Percentiles rank a stretch among this genome's conserved stretches.
These are phyloP conservation scores for Eimeria tenella DNA, from an alignment of 169 alveolate genomes.

Conservation along the genomic window DNA sequence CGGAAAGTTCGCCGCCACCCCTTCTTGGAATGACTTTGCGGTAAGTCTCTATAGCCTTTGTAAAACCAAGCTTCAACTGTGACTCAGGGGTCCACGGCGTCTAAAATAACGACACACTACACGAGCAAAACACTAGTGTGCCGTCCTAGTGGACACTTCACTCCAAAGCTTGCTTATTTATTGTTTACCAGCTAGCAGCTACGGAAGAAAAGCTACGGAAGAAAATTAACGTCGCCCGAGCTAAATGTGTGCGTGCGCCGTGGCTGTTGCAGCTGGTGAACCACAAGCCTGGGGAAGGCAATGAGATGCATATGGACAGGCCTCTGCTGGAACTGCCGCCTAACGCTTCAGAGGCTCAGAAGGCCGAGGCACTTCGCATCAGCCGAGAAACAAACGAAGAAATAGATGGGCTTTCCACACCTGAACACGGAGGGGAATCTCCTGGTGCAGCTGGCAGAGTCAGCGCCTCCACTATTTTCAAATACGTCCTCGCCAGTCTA, in stretches of 20 bases:
- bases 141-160: no score
- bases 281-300: slow-evolving; percentile 17
- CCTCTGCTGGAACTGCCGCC: slow-evolving; percentile 29
- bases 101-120: no score
- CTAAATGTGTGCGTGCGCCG: neutral
- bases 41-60: neutral
- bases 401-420: slow-evolving; percentile 32
- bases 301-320: neutral
- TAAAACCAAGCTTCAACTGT: no score
- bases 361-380: neutral
- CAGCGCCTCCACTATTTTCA: slow-evolving; percentile 9
- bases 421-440: slow-evolving; percentile 29
- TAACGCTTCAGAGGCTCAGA: neutral
- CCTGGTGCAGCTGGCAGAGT: slow-evolving; percentile 27
- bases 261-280: slow-evolving; percentile 13
- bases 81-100: no score
- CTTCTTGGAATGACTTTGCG: slow-evolving; percentile 49
- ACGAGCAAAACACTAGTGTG: no score
- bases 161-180: no score
- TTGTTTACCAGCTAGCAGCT: neutral
- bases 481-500: slow-evolving; percentile 45
- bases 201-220: neutral
- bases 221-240: no score
- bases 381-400: slow-evolving; percentile 26
- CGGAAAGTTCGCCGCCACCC: slow-evolving; percentile 6